Conservation (phyloP, 2,329 filamentous ascomycete species). For the Apiospora koreana region DNA sequence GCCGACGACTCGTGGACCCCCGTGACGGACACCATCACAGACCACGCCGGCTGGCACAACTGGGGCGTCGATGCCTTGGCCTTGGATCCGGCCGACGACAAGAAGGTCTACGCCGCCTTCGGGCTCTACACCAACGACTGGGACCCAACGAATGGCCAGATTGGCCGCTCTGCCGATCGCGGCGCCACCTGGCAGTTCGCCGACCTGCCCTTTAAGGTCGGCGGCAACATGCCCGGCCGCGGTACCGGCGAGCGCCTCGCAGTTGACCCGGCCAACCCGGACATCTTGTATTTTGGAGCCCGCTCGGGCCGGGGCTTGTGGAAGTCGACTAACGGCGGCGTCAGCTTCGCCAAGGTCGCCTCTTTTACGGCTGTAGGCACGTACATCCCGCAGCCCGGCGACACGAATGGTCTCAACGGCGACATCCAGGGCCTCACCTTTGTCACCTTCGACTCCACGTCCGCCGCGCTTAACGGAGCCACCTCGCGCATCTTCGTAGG, state of each 20-base stretch:
- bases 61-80: constrained; percentile 61
- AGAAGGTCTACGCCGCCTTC: constrained; percentile 54
- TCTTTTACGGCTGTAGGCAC: constrained; percentile 53
- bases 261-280: constrained; percentile 57
- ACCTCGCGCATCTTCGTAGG: constrained; percentile 60
- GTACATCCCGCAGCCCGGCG: constrained; percentile 46
- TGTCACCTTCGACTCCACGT: constrained; percentile 58
- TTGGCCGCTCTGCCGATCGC: constrained; percentile 54
- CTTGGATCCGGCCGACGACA: constrained; percentile 52
- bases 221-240: constrained; percentile 63
- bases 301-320: constrained; percentile 60
- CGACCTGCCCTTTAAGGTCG: constrained; percentile 58
- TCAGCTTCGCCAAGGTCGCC: constrained; percentile 52
- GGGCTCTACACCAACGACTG: constrained; percentile 62
- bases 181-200: constrained; percentile 53
- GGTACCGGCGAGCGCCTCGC: constrained; percentile 60
- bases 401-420: constrained; percentile 44
- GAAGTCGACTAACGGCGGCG: constrained; percentile 58
- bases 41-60: constrained; percentile 48
- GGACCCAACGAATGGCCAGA: constrained; percentile 56
- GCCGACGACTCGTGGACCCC: constrained; percentile 57
- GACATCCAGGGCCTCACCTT: constrained; percentile 52
- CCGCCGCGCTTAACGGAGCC: constrained; percentile 42
- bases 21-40: constrained; percentile 48
- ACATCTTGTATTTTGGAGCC: constrained; percentile 59